Base-by-base conservation (phyloP, 371 early-diverging fungal species). In the Quaeritorhiza haematococci region DNA sequence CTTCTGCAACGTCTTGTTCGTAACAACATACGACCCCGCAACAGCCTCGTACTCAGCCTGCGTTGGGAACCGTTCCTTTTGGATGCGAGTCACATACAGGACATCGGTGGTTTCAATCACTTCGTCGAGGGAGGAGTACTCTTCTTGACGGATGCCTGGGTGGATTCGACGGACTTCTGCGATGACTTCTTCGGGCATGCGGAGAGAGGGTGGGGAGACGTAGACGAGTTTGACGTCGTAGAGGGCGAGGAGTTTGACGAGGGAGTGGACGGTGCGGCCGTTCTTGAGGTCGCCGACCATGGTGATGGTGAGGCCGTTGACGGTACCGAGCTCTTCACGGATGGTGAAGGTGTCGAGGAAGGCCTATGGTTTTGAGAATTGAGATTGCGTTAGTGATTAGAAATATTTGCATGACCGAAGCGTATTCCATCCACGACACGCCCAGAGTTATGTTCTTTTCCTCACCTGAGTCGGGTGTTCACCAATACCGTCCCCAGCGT, bases 201-300 rank as follows among this genome's bases (percentile, higher is more conserved):
- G 64, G 53, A 96, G 78, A 17, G 83, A 78, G 0, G 77, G 68
- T 3, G 98, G 96, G 29, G 89, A 78, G 53, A 96, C 95, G 68
- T 91, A 92, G 80, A 94, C 93, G 62, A 98, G 64, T 19, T 88
- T 94, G 59, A 98, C 93, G 68, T 91, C 88, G 80, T 94, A 93
- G 55, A 72, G 73, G 23, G 90, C 74, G 28, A 98, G 75, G 52
- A 98, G 77, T 68, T 86, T 86, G 53, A 92, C 94, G 26, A 97
- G 78, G 50, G 89, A 89, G 85, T 98, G 98, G 42, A 96, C 96
- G 3, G 98, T 98, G 66, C 98, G 89, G 35, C 96, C 96, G 72
- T 96, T 88, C 84, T 92, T 92, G 66, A 96, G 82, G 71, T 96
- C 98, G 57, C 96, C 98, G 43, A 98, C 93, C 61, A 98, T 63